A percentile compares a stretch with the other conserved stretches of the same genome.
These are phyloP conservation scores for Fusarium sp. DNA, from an alignment of 2,329 filamentous ascomycete species.

Conservation along the genomic window DNA sequence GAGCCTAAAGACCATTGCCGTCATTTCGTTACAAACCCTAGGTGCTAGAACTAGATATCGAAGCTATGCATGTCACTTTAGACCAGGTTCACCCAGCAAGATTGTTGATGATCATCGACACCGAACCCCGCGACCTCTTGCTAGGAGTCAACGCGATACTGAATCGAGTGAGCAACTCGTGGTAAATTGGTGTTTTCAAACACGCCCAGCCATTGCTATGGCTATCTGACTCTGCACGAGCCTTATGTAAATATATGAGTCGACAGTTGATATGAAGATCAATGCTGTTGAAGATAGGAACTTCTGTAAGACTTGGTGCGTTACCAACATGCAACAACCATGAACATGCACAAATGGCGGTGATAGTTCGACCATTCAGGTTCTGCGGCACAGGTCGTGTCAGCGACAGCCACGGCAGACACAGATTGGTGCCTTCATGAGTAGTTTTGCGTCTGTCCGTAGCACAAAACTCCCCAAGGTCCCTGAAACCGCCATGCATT, in stretches of 20 bases:
- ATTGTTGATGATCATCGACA: slow-evolving; percentile 10
- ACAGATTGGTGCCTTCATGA: neutral
- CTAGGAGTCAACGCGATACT: neutral
- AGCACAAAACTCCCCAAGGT: neutral
- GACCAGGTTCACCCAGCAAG: slow-evolving; percentile 11
- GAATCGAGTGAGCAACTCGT: slow-evolving; percentile 4
- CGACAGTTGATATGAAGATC: neutral
- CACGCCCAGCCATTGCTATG: neutral
- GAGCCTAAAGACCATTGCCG: slow-evolving; percentile 20
- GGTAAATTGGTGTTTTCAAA: neutral
- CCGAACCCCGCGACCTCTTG: neutral
- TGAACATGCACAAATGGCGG: slow-evolving; percentile 11
- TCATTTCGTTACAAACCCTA: slow-evolving; percentile 24
- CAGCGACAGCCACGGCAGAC: slow-evolving; percentile 1
- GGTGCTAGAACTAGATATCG: slow-evolving; percentile 5
- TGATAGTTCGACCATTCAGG: neutral
- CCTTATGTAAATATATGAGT: neutral
- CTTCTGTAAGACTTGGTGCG: neutral
- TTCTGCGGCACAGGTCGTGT: neutral
- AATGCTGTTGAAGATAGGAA: neutral
- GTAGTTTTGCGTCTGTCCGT: neutral
- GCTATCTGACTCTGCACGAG: neutral
- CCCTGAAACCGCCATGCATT: slow-evolving; percentile 8
- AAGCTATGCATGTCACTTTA: slow-evolving; percentile 40
- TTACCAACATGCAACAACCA: neutral